A percentile compares a stretch with the other conserved stretches of the same genome.
These are phyloP conservation scores for Proliferodiscus dingleyae DNA, from an alignment of 2,329 filamentous ascomycete genomes.

Conservation along the genomic window DNA sequence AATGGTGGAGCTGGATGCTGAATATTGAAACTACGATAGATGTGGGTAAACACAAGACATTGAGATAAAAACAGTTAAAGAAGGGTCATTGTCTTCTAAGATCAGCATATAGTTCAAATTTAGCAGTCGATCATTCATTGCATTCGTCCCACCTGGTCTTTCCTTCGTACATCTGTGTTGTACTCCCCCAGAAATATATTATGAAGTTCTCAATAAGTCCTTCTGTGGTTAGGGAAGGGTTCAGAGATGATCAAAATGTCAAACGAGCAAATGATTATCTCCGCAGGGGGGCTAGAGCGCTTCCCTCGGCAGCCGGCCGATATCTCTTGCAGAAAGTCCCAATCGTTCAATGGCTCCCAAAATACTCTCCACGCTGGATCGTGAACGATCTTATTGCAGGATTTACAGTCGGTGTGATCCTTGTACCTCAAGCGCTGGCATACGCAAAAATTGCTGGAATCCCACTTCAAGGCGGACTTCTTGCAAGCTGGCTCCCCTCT, in stretches of 20 bases:
- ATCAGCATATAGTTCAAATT: no score
- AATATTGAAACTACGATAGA: no score
- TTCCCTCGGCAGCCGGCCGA: slow-evolving; percentile 41
- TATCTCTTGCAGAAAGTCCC: slow-evolving; percentile 59
- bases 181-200: no score
- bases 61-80: no score
- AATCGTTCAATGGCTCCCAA: slow-evolving; percentile 56
- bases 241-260: slow-evolving; percentile 5
- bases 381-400: slow-evolving; percentile 58
- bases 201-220: no score
- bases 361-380: slow-evolving; percentile 56
- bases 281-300: neutral
- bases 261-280: neutral
- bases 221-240: neutral
- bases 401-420: slow-evolving; percentile 53
- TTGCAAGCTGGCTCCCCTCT: slow-evolving; percentile 55
- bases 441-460: slow-evolving; percentile 60
- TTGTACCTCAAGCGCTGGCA: slow-evolving; percentile 56
- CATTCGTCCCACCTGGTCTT: no score
- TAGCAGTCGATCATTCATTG: no score
- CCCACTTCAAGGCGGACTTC: slow-evolving; percentile 55
- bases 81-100: no score
- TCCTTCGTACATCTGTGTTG: no score
- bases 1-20: no score
- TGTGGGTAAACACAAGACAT: no score